A percentile compares a stretch with the other conserved stretches of the same genome.
Conservation (phyloP, 2,329 filamentous ascomycete species). For the Colletotrichum orchidophilum region DNA sequence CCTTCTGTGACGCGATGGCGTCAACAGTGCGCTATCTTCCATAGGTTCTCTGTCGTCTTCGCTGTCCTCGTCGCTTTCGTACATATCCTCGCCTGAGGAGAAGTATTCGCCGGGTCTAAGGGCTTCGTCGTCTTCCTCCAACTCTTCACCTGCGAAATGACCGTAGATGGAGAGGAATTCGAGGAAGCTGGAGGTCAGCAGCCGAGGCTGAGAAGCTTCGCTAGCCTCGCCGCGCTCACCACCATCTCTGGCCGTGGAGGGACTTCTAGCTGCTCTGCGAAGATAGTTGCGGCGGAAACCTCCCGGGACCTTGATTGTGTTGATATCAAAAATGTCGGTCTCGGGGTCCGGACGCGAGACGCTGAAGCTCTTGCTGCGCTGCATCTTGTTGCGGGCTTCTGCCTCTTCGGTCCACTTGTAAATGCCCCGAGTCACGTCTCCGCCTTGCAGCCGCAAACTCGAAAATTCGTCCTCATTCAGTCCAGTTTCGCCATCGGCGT, state of each 20-base stretch:
- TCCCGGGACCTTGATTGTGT: slow-evolving; percentile 90
- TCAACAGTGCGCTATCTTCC: slow-evolving; percentile 86
- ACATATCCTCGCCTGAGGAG: slow-evolving; percentile 71
- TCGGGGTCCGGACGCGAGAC: slow-evolving; percentile 81
- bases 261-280: slow-evolving; percentile 76
- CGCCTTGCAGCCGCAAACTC: slow-evolving; percentile 90
- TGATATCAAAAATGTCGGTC: slow-evolving; percentile 83
- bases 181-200: slow-evolving; percentile 92
- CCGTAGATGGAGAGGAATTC: slow-evolving; percentile 96
- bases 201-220: slow-evolving; percentile 59
- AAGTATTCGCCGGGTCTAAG: slow-evolving; percentile 92
- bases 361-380: slow-evolving; percentile 90
- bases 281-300: slow-evolving; percentile 93
- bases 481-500: slow-evolving; percentile 46
- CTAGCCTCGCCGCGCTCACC: slow-evolving; percentile 47
- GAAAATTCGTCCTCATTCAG: slow-evolving; percentile 85
- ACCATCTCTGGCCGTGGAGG: slow-evolving; percentile 53
- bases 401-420: slow-evolving; percentile 97
- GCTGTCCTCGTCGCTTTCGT: slow-evolving; percentile 53
- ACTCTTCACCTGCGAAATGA: slow-evolving; percentile 95
- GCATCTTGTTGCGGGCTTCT: slow-evolving; percentile 72
- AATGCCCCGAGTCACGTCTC: slow-evolving; percentile 92
- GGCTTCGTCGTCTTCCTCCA: slow-evolving; percentile 95
- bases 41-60: slow-evolving; percentile 81
- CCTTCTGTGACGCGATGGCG: slow-evolving; percentile 76